phyloP scores from a whole-genome alignment of 2,329 filamentous ascomycete genomes.

The Bipolaris bicolor region DNA sequence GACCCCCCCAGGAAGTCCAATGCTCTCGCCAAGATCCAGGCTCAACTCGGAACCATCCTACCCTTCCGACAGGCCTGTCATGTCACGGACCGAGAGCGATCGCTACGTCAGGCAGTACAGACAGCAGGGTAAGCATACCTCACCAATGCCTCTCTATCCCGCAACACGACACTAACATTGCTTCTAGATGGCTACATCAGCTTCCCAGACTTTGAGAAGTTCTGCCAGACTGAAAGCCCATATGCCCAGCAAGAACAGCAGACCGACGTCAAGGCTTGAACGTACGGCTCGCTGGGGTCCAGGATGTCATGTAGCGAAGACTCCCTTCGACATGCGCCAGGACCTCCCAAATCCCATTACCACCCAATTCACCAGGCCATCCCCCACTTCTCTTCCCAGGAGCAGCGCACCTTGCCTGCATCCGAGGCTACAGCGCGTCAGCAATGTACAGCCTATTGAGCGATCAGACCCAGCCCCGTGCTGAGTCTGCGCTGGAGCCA shows the following conservation, averaged over 20 bases:
- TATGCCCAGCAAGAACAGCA: constrained; percentile 42
- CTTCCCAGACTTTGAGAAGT: constrained; percentile 75
- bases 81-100: constrained; percentile 48
- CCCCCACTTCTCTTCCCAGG: constrained; percentile 5
- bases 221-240: constrained; percentile 51
- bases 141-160: neutral
- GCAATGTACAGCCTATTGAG: constrained; percentile 1
- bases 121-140: constrained; percentile 44
- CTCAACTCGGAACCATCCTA: constrained; percentile 38
- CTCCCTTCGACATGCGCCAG: constrained; percentile 7
- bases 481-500: neutral
- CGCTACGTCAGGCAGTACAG: constrained; percentile 47
- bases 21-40: constrained; percentile 37
- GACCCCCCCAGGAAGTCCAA: constrained; percentile 39
- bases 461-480: neutral
- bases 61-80: constrained; percentile 38
- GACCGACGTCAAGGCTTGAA: constrained; percentile 44
- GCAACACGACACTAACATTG: constrained; percentile 21
- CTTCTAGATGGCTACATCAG: constrained; percentile 67
- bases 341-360: constrained; percentile 14
- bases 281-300: constrained; percentile 5
- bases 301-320: constrained; percentile 12
- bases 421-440: neutral
- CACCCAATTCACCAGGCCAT: constrained; percentile 13
- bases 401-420: constrained; percentile 1